Percentiles rank a stretch among this genome's conserved stretches.
These are phyloP conservation scores for Sanghuangporus weigelae DNA, from an alignment of 1,284 basidiomycete species.

Conservation along the genomic window DNA sequence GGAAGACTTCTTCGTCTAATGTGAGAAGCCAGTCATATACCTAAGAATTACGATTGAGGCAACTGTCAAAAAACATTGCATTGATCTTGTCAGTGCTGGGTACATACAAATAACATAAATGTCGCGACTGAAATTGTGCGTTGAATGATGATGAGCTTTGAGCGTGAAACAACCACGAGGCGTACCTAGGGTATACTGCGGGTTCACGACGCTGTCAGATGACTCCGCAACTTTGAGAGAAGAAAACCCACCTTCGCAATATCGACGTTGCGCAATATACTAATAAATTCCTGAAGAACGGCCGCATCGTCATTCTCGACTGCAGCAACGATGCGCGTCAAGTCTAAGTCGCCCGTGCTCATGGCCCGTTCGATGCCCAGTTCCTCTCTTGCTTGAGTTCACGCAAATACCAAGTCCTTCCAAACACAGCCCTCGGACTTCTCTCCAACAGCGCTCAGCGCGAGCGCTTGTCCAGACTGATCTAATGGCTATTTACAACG, in stretches of 20 bases:
- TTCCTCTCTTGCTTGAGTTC: neutral
- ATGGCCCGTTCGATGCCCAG: neutral
- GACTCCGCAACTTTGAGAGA: neutral
- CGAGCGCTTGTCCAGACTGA: neutral
- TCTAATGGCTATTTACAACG: neutral
- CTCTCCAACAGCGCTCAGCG: neutral
- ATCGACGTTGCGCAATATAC: neutral
- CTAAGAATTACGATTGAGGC: neutral
- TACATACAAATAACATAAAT: neutral
- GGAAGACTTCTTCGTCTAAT: slow-evolving; percentile 12
- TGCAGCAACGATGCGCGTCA: neutral
- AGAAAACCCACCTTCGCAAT: neutral
- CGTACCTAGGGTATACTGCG: neutral
- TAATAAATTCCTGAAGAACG: neutral
- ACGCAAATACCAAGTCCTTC: neutral
- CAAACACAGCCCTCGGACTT: neutral
- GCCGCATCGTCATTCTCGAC: neutral
- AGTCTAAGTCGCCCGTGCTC: neutral
- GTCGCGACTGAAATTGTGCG: neutral
- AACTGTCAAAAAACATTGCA: neutral
- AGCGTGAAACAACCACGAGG: neutral
- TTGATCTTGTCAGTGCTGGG: neutral
- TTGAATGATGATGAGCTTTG: neutral
- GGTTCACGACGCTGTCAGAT: neutral
- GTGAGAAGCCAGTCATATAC: slow-evolving; percentile 13